Evolutionary conservation across 805 yeast genomes (phyloP), one percentile per base, ranked within the genome.

Genomic region (Saturnispora saitoi): DNA sequence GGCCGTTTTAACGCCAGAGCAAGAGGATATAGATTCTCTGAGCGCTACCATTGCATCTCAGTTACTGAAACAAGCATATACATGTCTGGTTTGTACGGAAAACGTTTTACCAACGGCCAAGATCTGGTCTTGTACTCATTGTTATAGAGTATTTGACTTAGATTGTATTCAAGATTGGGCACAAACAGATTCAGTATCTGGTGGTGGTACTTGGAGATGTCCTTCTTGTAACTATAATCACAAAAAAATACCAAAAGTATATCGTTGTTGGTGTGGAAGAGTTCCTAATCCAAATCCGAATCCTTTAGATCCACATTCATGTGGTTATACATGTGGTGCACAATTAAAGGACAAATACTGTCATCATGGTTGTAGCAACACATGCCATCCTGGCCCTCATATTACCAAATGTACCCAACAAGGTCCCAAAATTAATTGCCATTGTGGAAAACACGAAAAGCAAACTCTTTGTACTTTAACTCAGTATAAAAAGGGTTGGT

Each of bases 381-480:
- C 75, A 14, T 89, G 97, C 61, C 97, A 89, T 62, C 91, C 96
- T 2, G 97, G 96, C 0, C 84, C 89, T 1, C 96, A 90, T 64
- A 80, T 87, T 0, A 70, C 70, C 36, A 70, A 70, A 24, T 89
- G 97, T 68, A 80, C 84, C 12, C 88, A 95, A 1, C 65, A 83
- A 61, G 88, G 91, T 0, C 91, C 95, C 0, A 64, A 69, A 9
- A 65, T 84, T 68, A 67, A 66, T 36, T 89, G 96, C 64, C 69
- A 71, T 28, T 89, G 97, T 69, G 96, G 96, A 1, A 74, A 73
- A 36, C 70, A 75, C 45, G 62, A 71, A 14, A 76, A 75, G 47
- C 93, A 86, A 58, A 66, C 78, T 58, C 90, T 83, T n/a, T 87
- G 86, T 69, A 73, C 76, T 31, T 68, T 80, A 52, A 87, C 89